Evolutionary conservation across 176 grass and related monocot genomes (phyloP).

Genomic region (Oryza brachyantha): DNA sequence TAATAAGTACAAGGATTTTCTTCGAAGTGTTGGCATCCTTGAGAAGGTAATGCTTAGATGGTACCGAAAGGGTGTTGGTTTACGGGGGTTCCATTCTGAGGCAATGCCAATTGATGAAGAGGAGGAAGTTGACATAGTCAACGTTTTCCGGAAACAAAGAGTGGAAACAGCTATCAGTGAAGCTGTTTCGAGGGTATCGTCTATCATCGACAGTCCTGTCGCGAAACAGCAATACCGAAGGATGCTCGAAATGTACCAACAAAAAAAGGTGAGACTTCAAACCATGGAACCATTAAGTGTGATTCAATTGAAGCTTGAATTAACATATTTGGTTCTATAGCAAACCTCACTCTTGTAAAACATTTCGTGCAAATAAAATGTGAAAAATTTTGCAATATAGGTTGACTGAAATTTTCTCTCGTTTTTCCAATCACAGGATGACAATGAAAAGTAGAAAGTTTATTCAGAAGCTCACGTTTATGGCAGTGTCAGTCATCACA

Average conservation of each 20-base stretch:
- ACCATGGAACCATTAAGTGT: neutral
- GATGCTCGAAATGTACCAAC: conserved; percentile 67
- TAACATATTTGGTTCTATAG: neutral
- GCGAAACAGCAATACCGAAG: conserved; percentile 71
- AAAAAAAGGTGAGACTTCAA: conserved; percentile 47
- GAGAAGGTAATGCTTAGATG: conserved; percentile 82
- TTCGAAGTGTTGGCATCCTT: conserved; percentile 58
- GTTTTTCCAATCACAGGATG: neutral
- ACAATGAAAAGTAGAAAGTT: conserved; percentile 8
- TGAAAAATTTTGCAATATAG: neutral
- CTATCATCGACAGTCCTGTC: conserved; percentile 36
- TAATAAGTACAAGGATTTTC: conserved; percentile 52
- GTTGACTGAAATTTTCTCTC: neutral
- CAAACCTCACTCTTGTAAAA: neutral
- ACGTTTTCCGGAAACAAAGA: conserved; percentile 66
- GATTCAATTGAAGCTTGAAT: neutral
- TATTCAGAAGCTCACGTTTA: neutral
- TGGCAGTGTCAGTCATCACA: neutral
- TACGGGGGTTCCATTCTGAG: conserved; percentile 49
- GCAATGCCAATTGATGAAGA: conserved; percentile 53
- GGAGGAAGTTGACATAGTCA: conserved; percentile 57
- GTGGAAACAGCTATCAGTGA: conserved; percentile 70
- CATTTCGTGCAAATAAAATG: neutral
- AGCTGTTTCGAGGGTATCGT: conserved; percentile 70
- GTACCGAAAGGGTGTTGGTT: conserved; percentile 63